phyloP scores from a whole-genome alignment of 345 rosid species.

The Eucalyptus curtisii region DNA sequence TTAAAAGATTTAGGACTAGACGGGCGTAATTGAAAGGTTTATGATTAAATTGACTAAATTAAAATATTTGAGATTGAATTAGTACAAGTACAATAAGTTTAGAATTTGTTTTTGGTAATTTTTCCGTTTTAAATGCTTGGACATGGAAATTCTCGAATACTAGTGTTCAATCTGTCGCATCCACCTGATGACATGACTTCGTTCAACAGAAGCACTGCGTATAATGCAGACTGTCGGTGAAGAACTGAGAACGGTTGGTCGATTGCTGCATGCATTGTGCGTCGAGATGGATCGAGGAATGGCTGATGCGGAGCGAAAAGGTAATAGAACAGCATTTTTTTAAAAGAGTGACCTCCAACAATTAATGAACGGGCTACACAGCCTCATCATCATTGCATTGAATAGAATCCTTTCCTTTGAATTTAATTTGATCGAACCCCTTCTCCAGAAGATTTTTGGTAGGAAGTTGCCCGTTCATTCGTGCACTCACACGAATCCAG shows the following conservation, averaged over 20 bases:
- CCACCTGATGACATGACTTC: neutral
- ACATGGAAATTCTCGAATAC: neutral
- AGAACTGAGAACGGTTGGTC: neutral
- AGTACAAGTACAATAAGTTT: neutral
- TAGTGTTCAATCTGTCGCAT: neutral
- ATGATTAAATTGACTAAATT: neutral
- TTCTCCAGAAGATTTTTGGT: neutral
- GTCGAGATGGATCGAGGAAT: neutral
- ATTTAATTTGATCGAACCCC: neutral
- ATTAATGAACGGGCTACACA: neutral
- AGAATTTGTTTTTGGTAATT: neutral
- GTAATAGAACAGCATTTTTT: neutral
- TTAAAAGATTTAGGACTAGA: too few relatives aligned
- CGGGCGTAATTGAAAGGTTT: accelerated
- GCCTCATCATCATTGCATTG: neutral
- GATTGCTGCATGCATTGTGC: neutral
- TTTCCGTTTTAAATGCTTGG: neutral
- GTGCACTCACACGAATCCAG: neutral
- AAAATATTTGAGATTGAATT: neutral
- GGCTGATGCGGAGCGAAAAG: neutral
- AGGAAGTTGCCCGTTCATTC: neutral
- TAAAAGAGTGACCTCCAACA: neutral
- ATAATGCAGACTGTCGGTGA: neutral
- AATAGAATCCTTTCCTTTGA: neutral
- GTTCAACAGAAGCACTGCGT: neutral